Evolutionary conservation across 2,329 filamentous ascomycete species (phyloP).

Genomic region (Curvularia spicifera): DNA sequence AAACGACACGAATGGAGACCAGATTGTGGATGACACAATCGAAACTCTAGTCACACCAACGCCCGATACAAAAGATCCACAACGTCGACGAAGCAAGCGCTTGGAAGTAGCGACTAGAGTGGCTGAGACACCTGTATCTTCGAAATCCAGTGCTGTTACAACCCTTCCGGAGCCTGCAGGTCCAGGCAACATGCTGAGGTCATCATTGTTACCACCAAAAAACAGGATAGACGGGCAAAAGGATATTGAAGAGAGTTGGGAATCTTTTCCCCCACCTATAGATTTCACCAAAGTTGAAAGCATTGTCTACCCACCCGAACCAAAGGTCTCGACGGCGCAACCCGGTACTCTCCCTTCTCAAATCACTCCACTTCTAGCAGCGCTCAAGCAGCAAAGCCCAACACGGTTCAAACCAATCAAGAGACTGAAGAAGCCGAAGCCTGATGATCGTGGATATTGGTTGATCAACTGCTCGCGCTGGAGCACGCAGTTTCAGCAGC

Average conservation of each 20-base stretch:
- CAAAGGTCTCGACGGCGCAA: constrained; percentile 27
- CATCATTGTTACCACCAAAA: not conserved
- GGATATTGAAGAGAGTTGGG: not conserved
- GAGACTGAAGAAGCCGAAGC: constrained; percentile 57
- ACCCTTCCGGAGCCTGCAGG: not conserved
- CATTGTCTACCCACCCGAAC: constrained; percentile 36
- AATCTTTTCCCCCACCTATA: not conserved
- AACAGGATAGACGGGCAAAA: not conserved
- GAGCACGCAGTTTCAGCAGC: constrained; percentile 56
- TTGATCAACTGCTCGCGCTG: constrained; percentile 65
- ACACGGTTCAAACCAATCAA: constrained; percentile 43
- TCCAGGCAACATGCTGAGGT: not conserved
- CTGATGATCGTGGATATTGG: constrained; percentile 82
- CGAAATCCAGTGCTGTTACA: not conserved
- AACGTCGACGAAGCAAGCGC: constrained; percentile 3
- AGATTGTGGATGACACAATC: not conserved
- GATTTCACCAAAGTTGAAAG: constrained; percentile 34
- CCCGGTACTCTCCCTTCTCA: constrained; percentile 36
- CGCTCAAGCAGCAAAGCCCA: constrained; percentile 38
- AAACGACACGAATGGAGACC: not conserved
- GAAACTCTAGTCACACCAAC: not conserved
- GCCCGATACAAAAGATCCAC: not conserved
- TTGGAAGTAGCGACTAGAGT: not conserved
- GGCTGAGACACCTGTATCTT: not conserved
- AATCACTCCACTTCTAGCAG: constrained; percentile 33